Base-by-base conservation (phyloP, 1,284 basidiomycete genomes). In the Hemileia vastatrix region DNA sequence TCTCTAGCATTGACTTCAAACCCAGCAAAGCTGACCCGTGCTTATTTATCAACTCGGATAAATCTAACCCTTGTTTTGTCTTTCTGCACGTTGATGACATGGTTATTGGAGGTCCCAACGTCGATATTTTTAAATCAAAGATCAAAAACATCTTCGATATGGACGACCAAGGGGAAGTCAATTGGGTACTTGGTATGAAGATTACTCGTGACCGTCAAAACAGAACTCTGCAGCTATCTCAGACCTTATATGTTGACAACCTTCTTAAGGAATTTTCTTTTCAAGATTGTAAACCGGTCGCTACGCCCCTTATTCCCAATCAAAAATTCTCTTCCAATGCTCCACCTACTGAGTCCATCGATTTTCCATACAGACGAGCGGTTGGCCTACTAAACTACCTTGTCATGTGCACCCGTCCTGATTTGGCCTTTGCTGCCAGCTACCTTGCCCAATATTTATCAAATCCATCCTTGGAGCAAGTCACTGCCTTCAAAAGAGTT, bases 21-120 rank as follows among this genome's bases (percentile, higher is more conserved):
- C 32, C 52, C 13, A 40, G 33, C 1, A 6, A n/a, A 2, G 31
- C 52, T 2, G 32, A 54, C 24, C 33, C 52, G 8, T 54, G 52
- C n/a, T 40, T 54, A 2, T 54, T 54, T n/a, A 13, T 54, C 4
- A 32, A 54, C 44, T 40, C 36, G 27, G 52, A 55, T 15, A 1
- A 36, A 2, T n/a, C 9, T 3, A 6, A 15, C 1, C 54, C 40
- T 6, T 55, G 54, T n/a, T 43, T 55, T 15, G 32, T 58, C 0
- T 58, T 33, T 40, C 45, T 58, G 1, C 47, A 58, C n/a, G 47
- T 58, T 15, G 56, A 58, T 23, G 56, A 58, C n/a, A 27, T 58
- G 0, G 32, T 50, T 6, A 58, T 50, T 8, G 19, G 27, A 3
- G 56, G 56, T 21, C 44, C 31, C 2, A 32, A 50, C 18, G 47